A percentile compares a stretch with the other conserved stretches of the same genome.
These are phyloP conservation scores for Hirsutella thompsonii DNA, from an alignment of 2,329 filamentous ascomycete genomes.

Conservation along the genomic window DNA sequence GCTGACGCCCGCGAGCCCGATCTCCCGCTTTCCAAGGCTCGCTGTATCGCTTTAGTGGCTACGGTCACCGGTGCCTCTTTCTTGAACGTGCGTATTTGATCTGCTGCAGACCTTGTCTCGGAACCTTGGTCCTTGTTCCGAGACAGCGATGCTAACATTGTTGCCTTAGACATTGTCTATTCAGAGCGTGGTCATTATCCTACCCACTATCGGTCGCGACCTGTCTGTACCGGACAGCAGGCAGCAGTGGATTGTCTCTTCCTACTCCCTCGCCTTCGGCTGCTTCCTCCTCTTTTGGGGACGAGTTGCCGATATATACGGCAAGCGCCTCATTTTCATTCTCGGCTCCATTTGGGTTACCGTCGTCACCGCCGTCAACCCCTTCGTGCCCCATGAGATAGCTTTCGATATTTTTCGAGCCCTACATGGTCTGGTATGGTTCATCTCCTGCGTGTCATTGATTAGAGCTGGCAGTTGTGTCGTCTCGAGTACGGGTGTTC, in stretches of 20 bases:
- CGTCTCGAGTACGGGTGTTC: no score
- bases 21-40: constrained; percentile 32
- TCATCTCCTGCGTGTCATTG: no score
- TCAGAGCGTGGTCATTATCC: constrained; percentile 47
- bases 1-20: constrained; percentile 9
- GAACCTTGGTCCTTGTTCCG: no score
- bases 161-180: constrained; percentile 36
- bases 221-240: constrained; percentile 43
- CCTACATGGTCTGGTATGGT: constrained; percentile 46
- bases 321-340: constrained; percentile 53
- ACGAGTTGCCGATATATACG: constrained; percentile 53
- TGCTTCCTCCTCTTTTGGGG: constrained; percentile 58
- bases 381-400: constrained; percentile 54
- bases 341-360: constrained; percentile 51
- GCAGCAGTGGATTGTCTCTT: constrained; percentile 54
- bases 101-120: neutral
- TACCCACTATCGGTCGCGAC: constrained; percentile 46
- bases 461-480: no score
- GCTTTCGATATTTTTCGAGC: constrained; percentile 54
- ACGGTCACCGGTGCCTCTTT: constrained; percentile 43
- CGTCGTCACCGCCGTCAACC: constrained; percentile 42
- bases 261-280: constrained; percentile 52
- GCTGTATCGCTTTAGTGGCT: constrained; percentile 39
- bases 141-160: constrained; percentile 2
- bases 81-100: constrained; percentile 30